Percentiles rank a stretch among this genome's conserved stretches.
Evolutionary conservation across 129 eudicot species (phyloP).

Genomic region (Chrysanthemum seticuspe): DNA sequence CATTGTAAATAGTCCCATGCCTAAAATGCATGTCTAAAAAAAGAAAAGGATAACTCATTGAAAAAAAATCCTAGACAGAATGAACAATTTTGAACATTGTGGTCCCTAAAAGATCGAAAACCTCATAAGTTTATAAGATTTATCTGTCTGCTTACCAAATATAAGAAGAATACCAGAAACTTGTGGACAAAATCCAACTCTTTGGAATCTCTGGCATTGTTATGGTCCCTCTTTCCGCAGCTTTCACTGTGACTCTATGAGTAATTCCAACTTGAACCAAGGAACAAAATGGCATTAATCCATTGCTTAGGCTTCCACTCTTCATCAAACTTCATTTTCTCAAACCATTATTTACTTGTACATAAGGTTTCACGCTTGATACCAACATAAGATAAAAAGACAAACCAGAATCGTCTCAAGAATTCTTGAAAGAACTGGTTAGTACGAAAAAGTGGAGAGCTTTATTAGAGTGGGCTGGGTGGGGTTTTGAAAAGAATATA

Average conservation of each 20-base stretch:
- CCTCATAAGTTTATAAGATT: constrained; percentile 5
- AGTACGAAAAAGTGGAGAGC: background rate
- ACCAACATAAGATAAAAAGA: constrained; percentile 1
- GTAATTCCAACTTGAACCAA: background rate
- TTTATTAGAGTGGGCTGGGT: background rate
- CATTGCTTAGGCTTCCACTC: background rate
- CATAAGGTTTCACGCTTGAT: constrained; percentile 6
- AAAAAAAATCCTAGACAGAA: too few species aligned
- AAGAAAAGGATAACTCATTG: too few species aligned
- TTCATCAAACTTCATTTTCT: constrained; percentile 9
- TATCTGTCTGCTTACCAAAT: constrained; percentile 1
- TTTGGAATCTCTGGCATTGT: constrained; percentile 17
- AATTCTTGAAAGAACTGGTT: background rate
- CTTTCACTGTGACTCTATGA: constrained; percentile 19
- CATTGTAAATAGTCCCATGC: too few species aligned
- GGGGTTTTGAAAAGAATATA: background rate
- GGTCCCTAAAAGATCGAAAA: constrained; percentile 6
- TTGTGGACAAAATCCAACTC: constrained; percentile 7
- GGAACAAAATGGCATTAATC: background rate
- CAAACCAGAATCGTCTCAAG: background rate
- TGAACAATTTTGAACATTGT: constrained; percentile 1
- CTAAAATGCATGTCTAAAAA: too few species aligned
- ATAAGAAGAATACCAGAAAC: constrained; percentile 6
- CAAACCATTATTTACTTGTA: constrained; percentile 8
- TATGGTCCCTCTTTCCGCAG: constrained; percentile 22